Evolutionary conservation across 148 eudicot genomes (phyloP), one percentile per base, ranked within the genome.

Genomic region (Silene latifolia): DNA sequence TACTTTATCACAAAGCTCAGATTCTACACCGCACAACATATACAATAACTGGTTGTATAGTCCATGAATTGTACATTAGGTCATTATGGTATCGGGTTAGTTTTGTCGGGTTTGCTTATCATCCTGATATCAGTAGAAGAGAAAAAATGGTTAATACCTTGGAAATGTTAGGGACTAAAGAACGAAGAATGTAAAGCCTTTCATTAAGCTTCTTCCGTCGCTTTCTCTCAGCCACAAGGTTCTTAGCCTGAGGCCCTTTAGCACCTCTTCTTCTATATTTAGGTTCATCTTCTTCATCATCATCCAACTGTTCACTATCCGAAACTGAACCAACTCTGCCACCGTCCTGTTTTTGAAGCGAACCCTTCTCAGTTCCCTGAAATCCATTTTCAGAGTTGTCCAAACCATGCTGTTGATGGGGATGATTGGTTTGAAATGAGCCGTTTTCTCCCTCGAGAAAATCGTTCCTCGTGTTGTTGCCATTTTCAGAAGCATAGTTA

Each of bases 151-250:
- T 44, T 9, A 12, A 25, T 84, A 94, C 97, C 98, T 95, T 95
- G 67, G 97, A 80, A 73, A 94, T 94, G 72, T 86, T 92, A 9
- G 99, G 99, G 56, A 95, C 99, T 67, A 95, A 72, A 70, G 97
- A 82, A 17, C 97, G 77, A 67, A 95, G 97, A 73, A 71, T 42
- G 77, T 92, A 95, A 62, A 95, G 92, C 83, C 96, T 81, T 25
- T 90, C 97, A 72, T 92, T 95, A n/a, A 95, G 97, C 74, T 95
- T 95, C 83, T 89, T 90, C 76, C 99, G 81, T 73, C 99, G 78
- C 66, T 83, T 92, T 77, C 99, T 90, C 81, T 95, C 99, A 17
- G 97, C 99, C 51, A 78, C 71, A 17, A 96, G 98, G 70, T 96
- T 96, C 75, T 96, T 96, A 12, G 93, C 86, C 25, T 86, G 93